Base-by-base conservation (phyloP, 495 filamentous ascomycete species). In the Aspergillus funiculosus region DNA sequence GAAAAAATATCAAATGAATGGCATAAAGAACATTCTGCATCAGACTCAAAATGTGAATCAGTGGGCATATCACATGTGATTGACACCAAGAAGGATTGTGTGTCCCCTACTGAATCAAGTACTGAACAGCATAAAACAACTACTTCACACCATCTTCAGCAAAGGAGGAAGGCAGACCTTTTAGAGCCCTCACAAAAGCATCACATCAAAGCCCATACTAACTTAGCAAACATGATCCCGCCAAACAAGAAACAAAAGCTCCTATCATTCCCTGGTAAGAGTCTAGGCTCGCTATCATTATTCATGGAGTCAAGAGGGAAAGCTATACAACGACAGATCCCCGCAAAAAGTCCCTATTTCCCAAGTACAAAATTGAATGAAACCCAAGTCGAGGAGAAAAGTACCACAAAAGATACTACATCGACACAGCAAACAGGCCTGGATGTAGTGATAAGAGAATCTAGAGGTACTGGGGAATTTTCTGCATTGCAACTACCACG, bases 261-360 rank as follows among this genome's bases (percentile, higher is more conserved):
- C 15, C 9, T 13, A 7, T 9, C 25, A 24, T 13, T 26, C 9
- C 18, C 14, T 1, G 36, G 36, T 17, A 41, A 29, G 15, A 36
- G 26, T 10, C 24, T 61, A 11, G 61, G 63, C 15, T 63, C 56
- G 5, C 46, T 64, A 17, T 47, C 56, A n/a, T 21, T 43, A 4
- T 67, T 63, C 35, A 61, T 67, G 61, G 52, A 60, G 39, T 59
- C 56, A 2, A 57, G 63, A 43, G 51, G 52, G 2, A 41, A 27
- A 35, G 29, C 13, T 7, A 22, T 26, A 1, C 47, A 17, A 22
- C 34, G 29, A 26, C 25, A 32, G 22, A 18, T 18, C 29, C 15
- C 34, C 8, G 25, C 31, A 4, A 35, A 42, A 18, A 58, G 53
- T 32, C 48, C 48, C 7, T 56, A 58, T n/a, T 58, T 56, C 19